A percentile compares a stretch with the other conserved stretches of the same genome.
phyloP scores from a whole-genome alignment of 495 filamentous ascomycete genomes.

The Podospora fimiseda region DNA sequence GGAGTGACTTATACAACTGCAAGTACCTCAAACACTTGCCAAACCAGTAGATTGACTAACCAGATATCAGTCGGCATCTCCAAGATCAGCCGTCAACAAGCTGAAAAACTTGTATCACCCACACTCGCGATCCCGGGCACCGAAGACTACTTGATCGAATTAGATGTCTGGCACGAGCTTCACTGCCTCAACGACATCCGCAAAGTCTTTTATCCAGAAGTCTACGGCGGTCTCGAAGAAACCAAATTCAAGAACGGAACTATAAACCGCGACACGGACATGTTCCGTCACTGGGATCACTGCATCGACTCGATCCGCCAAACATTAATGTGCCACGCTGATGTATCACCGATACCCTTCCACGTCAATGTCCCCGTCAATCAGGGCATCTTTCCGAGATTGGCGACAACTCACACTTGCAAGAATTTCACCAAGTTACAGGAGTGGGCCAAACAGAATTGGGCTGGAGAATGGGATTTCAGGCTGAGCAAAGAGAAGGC shows the following conservation, averaged over 20 bases:
- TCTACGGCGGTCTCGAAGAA: conserved; percentile 1
- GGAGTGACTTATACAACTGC: conserved; percentile 11
- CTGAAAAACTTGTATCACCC: not conserved
- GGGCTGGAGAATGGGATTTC: conserved; percentile 7
- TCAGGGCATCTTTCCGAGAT: conserved; percentile 4
- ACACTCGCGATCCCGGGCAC: conserved; percentile 9
- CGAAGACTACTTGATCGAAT: conserved; percentile 9
- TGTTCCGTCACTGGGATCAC: conserved; percentile 16
- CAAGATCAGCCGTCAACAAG: conserved; percentile 8
- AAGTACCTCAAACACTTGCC: not conserved
- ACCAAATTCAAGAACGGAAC: conserved; percentile 2
- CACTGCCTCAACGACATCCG: conserved; percentile 20
- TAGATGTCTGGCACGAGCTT: conserved; percentile 28
- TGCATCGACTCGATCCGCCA: conserved; percentile 29
- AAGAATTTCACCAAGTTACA: conserved; percentile 9
- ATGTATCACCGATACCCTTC: conserved; percentile 23
- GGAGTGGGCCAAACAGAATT: conserved; percentile 9
- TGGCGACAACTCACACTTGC: conserved; percentile 13
- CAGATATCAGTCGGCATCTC: conserved; percentile 8
- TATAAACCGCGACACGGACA: conserved; percentile 2
- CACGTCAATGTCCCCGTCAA: conserved; percentile 10
- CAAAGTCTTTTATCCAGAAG: conserved; percentile 6
- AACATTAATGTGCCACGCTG: conserved; percentile 30
- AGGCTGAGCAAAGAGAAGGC: conserved; percentile 5
- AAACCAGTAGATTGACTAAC: not conserved